phyloP scores from a whole-genome alignment of 1,139 yeast genomes.

The Suhomyces terraborum region DNA sequence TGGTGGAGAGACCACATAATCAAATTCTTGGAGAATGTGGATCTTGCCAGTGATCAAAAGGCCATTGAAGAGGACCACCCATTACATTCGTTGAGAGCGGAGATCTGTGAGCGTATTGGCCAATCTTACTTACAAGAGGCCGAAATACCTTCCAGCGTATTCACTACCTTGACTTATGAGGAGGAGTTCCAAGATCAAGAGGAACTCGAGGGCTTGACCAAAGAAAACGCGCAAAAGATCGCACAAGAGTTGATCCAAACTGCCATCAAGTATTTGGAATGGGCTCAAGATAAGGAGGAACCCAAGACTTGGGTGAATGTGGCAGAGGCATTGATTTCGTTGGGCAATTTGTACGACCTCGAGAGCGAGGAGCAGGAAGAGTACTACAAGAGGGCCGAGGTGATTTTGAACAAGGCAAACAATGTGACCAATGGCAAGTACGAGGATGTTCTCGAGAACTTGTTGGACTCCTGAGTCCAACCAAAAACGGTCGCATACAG shows the following conservation, averaged over 20 bases:
- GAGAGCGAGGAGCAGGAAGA: constrained; percentile 67
- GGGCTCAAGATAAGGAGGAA: constrained; percentile 68
- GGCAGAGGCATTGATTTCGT: constrained; percentile 81
- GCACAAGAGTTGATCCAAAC: constrained; percentile 53
- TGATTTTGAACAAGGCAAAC: constrained; percentile 61
- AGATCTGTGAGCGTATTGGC: constrained; percentile 54
- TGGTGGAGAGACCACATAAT: constrained; percentile 61
- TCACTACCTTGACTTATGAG: constrained; percentile 58
- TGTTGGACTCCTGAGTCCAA: constrained; percentile 23
- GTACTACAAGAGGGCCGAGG: constrained; percentile 67
- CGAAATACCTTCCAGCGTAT: constrained; percentile 59
- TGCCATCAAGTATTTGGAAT: constrained; percentile 59
- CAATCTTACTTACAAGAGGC: constrained; percentile 65
- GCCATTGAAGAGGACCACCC: constrained; percentile 16
- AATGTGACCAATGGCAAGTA: constrained; percentile 76
- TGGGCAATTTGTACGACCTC: constrained; percentile 70
- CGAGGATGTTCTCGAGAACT: constrained; percentile 56
- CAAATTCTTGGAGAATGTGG: constrained; percentile 43
- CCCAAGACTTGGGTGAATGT: constrained; percentile 80
- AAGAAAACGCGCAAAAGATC: constrained; percentile 47
- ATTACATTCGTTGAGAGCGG: constrained; percentile 28
- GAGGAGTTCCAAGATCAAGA: constrained; percentile 47
- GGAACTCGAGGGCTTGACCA: constrained; percentile 42
- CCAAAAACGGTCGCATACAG: too few species aligned
- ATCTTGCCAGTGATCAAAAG: constrained; percentile 16